Base-by-base conservation (phyloP, 1,284 basidiomycete genomes). In the Volvariella volvacea region DNA sequence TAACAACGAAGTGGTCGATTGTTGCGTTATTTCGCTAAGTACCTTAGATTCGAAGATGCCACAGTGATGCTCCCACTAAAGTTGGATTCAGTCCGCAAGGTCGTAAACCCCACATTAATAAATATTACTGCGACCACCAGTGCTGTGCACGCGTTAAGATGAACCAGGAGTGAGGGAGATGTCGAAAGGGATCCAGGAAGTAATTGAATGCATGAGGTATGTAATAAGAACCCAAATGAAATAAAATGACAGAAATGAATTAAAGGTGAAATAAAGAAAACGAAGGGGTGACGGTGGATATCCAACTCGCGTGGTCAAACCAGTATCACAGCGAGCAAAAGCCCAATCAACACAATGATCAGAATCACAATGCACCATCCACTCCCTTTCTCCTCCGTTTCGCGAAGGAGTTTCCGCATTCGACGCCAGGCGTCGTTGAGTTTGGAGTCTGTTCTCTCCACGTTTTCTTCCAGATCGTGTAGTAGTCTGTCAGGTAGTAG, bases 341-440 rank as follows among this genome's bases (percentile, higher is more conserved):
- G 61, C 10, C 70, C 65, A 61, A 75, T 65, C 8, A 83, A 65
- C 32, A 83, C 63, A 32, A 80, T 66, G 39, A 79, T 76, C 8
- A 82, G 65, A 40, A 83, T 70, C 28, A 74, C 60, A 39, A 76
- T 68, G 53, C 71, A 73, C 63, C 68, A 74, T 20, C 66, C 67
- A 41, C 71, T 73, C 31, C 68, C 69, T 45, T 64, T 67, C 51
- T 69, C 88, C 70, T 93, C 89, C 2, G 89, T 88, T 42, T 92
- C 76, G 25, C 84, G 74, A 36, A 93, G 73, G 60, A 95, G 92
- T 48, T 81, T 81, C 49, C 80, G 74, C 78, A 96, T 79, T 49
- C 73, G 75, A 32, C 65, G 73, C 74, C 88, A 83, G 4, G 89
- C 88, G 41, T 67, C 73, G 22, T 62, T 69, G 2, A 95, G 68